Evolutionary conservation across 1,284 basidiomycete genomes (phyloP).

Genomic region (Naganishia albida): DNA sequence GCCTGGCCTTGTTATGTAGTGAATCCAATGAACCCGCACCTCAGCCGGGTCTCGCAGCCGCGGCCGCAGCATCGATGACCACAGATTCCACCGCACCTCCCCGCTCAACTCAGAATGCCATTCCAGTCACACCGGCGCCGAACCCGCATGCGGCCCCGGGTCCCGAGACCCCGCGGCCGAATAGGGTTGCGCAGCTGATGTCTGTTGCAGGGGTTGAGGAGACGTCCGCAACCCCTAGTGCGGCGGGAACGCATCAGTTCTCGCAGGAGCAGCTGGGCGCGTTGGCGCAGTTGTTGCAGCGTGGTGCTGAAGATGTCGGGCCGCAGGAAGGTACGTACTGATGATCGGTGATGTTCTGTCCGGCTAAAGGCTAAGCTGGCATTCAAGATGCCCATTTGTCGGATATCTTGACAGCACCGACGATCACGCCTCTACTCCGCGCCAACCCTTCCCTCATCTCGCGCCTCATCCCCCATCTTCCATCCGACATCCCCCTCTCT

Average conservation of each 20-base stretch:
- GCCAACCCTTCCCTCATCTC: constrained; percentile 40
- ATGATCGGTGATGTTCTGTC: not conserved
- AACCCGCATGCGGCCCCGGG: constrained; percentile 35
- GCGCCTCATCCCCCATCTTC: constrained; percentile 44
- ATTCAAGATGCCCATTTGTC: constrained; percentile 43
- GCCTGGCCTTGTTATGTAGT: not conserved
- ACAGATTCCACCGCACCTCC: constrained; percentile 16
- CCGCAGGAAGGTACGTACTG: constrained; percentile 28
- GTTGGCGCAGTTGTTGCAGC: constrained; percentile 31
- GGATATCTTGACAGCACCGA: constrained; percentile 47
- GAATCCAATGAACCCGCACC: constrained; percentile 10
- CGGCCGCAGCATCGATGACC: constrained; percentile 28
- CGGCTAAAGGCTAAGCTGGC: too few relatives aligned
- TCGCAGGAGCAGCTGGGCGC: constrained; percentile 34
- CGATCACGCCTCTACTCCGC: constrained; percentile 42
- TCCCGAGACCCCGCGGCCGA: constrained; percentile 41
- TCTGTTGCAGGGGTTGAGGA: constrained; percentile 24
- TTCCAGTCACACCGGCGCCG: constrained; percentile 24
- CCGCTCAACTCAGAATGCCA: not conserved
- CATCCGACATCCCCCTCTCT: constrained; percentile 42
- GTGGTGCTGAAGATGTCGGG: constrained; percentile 4
- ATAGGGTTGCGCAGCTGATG: constrained; percentile 37
- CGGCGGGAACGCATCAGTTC: constrained; percentile 33
- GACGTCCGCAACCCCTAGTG: constrained; percentile 31
- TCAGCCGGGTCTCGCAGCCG: constrained; percentile 26